Conservation (phyloP, 805 yeast genomes). For the Suhomyces prunicola region DNA sequence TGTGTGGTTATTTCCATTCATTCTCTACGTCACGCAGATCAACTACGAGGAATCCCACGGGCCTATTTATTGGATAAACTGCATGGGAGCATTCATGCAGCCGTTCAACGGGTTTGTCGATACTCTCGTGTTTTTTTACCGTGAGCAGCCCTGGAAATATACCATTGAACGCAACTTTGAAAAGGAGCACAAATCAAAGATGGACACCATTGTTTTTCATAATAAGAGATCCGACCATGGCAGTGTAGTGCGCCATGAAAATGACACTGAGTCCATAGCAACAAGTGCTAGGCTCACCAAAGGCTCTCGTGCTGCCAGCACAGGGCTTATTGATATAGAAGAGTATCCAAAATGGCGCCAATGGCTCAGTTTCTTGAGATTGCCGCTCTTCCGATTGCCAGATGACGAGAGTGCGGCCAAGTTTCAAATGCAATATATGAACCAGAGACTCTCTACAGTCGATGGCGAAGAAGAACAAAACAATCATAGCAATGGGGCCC, state of each 20-base stretch:
- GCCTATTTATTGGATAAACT: slow-evolving; percentile 60
- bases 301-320: slow-evolving; percentile 27
- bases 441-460: slow-evolving; percentile 1
- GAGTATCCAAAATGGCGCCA: slow-evolving; percentile 40
- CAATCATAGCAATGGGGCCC: no score
- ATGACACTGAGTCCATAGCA: slow-evolving; percentile 18
- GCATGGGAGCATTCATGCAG: slow-evolving; percentile 71
- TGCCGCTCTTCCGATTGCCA: slow-evolving; percentile 49
- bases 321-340: slow-evolving; percentile 24
- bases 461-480: background rate
- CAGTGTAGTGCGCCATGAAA: background rate
- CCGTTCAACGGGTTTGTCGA: slow-evolving; percentile 81
- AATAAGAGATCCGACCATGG: background rate
- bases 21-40: slow-evolving; percentile 58
- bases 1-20: slow-evolving; percentile 79
- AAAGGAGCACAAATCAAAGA: slow-evolving; percentile 27
- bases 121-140: slow-evolving; percentile 64
- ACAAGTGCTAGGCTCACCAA: slow-evolving; percentile 24
- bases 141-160: slow-evolving; percentile 78
- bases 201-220: slow-evolving; percentile 16
- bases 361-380: slow-evolving; percentile 26
- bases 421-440: slow-evolving; percentile 15
- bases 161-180: slow-evolving; percentile 39
- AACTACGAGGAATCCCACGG: slow-evolving; percentile 45
- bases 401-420: slow-evolving; percentile 27